Percentiles rank a stretch among this genome's conserved stretches.
These are phyloP conservation scores for Zasmidium cellare DNA, from an alignment of 2,329 filamentous ascomycete genomes.

Conservation along the genomic window DNA sequence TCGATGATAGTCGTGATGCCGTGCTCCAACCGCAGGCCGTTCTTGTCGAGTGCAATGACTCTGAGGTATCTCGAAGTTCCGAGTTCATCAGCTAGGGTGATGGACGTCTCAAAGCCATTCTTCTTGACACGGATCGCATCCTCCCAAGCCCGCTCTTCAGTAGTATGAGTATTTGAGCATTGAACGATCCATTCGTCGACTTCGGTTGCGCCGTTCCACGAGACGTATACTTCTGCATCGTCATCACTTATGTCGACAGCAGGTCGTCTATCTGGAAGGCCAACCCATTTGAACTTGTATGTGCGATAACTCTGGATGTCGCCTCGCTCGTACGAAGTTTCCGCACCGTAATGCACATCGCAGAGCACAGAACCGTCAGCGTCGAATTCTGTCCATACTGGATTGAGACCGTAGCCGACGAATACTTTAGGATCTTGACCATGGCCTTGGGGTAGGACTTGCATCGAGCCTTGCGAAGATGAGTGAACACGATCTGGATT, in stretches of 20 bases:
- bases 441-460: slow-evolving; percentile 51
- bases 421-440: slow-evolving; percentile 48
- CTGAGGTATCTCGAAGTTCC: slow-evolving; percentile 25
- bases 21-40: slow-evolving; percentile 23
- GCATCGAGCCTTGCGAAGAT: slow-evolving; percentile 52
- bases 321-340: slow-evolving; percentile 35
- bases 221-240: slow-evolving; percentile 47
- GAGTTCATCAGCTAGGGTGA: slow-evolving; percentile 21
- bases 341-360: slow-evolving; percentile 48
- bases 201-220: slow-evolving; percentile 52
- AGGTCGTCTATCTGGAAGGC: slow-evolving; percentile 33
- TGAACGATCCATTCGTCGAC: slow-evolving; percentile 51
- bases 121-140: slow-evolving; percentile 22
- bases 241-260: slow-evolving; percentile 31
- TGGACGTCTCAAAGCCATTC: slow-evolving; percentile 43
- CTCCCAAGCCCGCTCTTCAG: slow-evolving; percentile 22
- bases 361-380: slow-evolving; percentile 51
- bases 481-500: slow-evolving; percentile 37
- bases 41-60: slow-evolving; percentile 29
- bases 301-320: slow-evolving; percentile 53
- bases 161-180: slow-evolving; percentile 40
- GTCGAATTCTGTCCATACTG: slow-evolving; percentile 41
- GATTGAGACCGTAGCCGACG: slow-evolving; percentile 54
- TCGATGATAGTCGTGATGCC: slow-evolving; percentile 27
- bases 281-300: slow-evolving; percentile 54